A percentile compares a stretch with the other conserved stretches of the same genome.
Conservation (phyloP, 2,329 filamentous ascomycete genomes). For the Aspergillus pseudoterreus region DNA sequence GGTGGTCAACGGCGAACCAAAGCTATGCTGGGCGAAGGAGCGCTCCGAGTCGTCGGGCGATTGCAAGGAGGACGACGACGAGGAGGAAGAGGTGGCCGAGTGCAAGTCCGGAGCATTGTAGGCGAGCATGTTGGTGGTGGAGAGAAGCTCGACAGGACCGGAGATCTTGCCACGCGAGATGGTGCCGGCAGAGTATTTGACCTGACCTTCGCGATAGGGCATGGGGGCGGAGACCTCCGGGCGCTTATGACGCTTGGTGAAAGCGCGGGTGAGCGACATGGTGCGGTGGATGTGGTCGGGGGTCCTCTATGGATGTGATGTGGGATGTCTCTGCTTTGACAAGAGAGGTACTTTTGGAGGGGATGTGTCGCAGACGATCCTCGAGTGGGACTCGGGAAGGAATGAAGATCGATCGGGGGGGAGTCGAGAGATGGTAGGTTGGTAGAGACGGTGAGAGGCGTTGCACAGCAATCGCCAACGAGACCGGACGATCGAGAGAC, state of each 20-base stretch:
- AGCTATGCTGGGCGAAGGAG: conserved; percentile 45
- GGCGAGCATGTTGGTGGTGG: conserved; percentile 93
- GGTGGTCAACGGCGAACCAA: conserved; percentile 47
- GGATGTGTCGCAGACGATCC: conserved; percentile 4
- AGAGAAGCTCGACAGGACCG: conserved; percentile 77
- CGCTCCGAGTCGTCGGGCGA: conserved; percentile 70
- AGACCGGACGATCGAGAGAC: conserved; percentile 4
- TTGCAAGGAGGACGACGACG: conserved; percentile 50
- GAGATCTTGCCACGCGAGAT: conserved; percentile 65
- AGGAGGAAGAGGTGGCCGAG: conserved; percentile 43
- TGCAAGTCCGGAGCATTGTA: conserved; percentile 88
- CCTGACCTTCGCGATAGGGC: conserved; percentile 43
- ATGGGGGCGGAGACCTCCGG: conserved; percentile 44
- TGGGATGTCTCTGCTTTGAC: neutral
- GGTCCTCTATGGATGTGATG: conserved; percentile 10
- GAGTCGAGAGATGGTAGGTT: too few species aligned
- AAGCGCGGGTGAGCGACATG: conserved; percentile 44
- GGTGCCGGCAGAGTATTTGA: conserved; percentile 42
- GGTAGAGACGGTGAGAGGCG: conserved; percentile 3
- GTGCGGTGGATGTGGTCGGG: conserved; percentile 9
- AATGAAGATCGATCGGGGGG: conserved; percentile 25
- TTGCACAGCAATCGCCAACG: conserved; percentile 1
- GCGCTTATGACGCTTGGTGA: conserved; percentile 47
- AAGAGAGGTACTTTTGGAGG: conserved; percentile 18
- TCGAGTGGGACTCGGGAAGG: conserved; percentile 21